Evolutionary conservation across 2,329 filamentous ascomycete species (phyloP), one percentile per base, ranked within the genome.

Genomic region (Colletotrichum lentis): DNA sequence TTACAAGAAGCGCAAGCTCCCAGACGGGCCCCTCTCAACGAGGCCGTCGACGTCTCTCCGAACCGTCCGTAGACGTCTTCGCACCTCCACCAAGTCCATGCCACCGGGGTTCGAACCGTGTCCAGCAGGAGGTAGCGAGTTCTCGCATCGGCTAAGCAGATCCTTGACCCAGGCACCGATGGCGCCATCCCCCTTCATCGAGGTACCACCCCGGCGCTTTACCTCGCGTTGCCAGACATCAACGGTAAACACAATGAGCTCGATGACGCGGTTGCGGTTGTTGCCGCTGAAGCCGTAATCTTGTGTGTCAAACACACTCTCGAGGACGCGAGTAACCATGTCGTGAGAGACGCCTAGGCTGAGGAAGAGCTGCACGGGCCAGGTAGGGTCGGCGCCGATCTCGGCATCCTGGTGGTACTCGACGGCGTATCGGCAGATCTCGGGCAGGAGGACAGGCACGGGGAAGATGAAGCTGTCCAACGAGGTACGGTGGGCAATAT

Each of bases 401-500:
- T 84, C 84, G 1, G 81, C 82, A 71, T 90, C 87, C 72, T 88
- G 86, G 61, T 85, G 82, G 68, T 86, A 81, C 65, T 86, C 84
- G 43, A 88, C 77, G 1, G 88, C 84, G 72, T 91, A 91, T 24
- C 82, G 82, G 76, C 89, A 90, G 8, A 91, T 78, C 69, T 89
- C 83, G 0, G 87, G 86, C 12, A 91, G 81, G 0, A 91, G 81
- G 1, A 83, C 82, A 63, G 84, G 80, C 8, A 90, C 85, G 0
- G 88, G 88, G 79, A 91, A 91, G 64, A 90, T 87, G 70, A 88
- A 86, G 74, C 88, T 88, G 75, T 90, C 88, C 24, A 88, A 83
- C 11, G 86, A 86, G 18, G 89, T 88, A 50, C 88, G 86, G 73
- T 90, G 86, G 39, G 88, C 88, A 73, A 91, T 89, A 64, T 86